Percentiles rank a stretch among this genome's conserved stretches.
Conservation (phyloP, 225 moss, liverwort and hornwort species). For the Climacium dendroides region DNA sequence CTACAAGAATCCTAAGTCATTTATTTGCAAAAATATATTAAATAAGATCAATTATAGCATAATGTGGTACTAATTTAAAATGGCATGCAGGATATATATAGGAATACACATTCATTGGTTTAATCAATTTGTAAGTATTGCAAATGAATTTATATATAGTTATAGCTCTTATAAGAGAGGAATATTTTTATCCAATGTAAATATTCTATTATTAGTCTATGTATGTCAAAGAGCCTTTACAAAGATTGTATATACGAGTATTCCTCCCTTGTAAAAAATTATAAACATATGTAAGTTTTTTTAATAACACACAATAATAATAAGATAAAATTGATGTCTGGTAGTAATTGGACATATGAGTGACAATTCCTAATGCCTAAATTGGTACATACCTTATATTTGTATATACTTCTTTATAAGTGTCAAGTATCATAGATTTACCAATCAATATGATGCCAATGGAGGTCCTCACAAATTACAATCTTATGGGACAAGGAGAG, state of each 20-base stretch:
- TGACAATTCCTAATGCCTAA: background rate
- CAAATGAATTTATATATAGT: too few relatives aligned
- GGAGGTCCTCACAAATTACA: rapidly evolving
- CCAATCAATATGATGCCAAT: background rate
- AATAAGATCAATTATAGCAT: too few relatives aligned
- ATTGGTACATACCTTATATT: background rate
- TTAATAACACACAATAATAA: background rate
- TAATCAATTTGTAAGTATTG: too few relatives aligned
- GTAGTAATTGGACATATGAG: background rate
- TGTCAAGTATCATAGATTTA: background rate
- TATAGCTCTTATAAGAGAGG: rapidly evolving
- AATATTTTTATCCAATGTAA: background rate
- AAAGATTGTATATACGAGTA: background rate
- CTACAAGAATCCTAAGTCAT: too few relatives aligned
- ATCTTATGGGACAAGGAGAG: background rate
- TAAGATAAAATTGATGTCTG: background rate
- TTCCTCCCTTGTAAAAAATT: background rate
- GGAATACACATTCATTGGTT: too few relatives aligned
- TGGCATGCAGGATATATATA: too few relatives aligned
- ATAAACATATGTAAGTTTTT: too few relatives aligned
- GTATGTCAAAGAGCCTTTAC: background rate
- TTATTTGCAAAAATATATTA: too few relatives aligned
- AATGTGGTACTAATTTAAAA: too few relatives aligned
- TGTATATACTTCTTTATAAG: background rate
- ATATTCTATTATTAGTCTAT: background rate